Evolutionary conservation across 371 early-diverging fungal species (phyloP).

Genomic region (Lichtheimia corymbifera): DNA sequence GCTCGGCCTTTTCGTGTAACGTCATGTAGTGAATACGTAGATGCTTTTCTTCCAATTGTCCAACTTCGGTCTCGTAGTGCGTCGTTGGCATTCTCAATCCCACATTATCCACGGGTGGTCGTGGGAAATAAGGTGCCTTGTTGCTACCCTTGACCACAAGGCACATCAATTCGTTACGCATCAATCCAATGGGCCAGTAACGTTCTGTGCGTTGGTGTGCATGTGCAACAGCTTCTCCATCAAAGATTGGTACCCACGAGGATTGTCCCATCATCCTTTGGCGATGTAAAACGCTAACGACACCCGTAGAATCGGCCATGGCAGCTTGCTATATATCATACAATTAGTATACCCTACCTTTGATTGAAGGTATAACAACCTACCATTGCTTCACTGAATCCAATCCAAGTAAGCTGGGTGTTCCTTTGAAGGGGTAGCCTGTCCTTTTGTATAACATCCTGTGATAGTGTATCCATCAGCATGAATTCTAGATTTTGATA

Average conservation of each 20-base stretch:
- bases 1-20: slow-evolving; percentile 54
- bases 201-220: slow-evolving; percentile 33
- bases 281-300: slow-evolving; percentile 61
- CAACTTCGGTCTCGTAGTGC: slow-evolving; percentile 48
- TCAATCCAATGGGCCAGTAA: slow-evolving; percentile 82
- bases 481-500: slow-evolving; percentile 66
- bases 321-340: slow-evolving; percentile 55
- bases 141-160: slow-evolving; percentile 51
- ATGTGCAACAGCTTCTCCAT: slow-evolving; percentile 41
- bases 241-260: slow-evolving; percentile 78
- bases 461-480: slow-evolving; percentile 64
- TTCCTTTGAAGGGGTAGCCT: slow-evolving; percentile 66
- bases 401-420: slow-evolving; percentile 76
- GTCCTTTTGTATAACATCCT: slow-evolving; percentile 61
- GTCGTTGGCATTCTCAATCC: slow-evolving; percentile 72
- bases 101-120: slow-evolving; percentile 75
- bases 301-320: slow-evolving; percentile 68
- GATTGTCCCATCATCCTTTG: slow-evolving; percentile 62
- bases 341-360: neutral
- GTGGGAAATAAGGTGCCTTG: slow-evolving; percentile 73
- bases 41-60: slow-evolving; percentile 63
- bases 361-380: slow-evolving; percentile 17
- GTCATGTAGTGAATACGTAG: slow-evolving; percentile 48
- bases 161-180: slow-evolving; percentile 63
- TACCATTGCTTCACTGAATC: slow-evolving; percentile 80